Conservation (phyloP, 2,329 filamentous ascomycete genomes). For the Chrysoporthe austroafricana region DNA sequence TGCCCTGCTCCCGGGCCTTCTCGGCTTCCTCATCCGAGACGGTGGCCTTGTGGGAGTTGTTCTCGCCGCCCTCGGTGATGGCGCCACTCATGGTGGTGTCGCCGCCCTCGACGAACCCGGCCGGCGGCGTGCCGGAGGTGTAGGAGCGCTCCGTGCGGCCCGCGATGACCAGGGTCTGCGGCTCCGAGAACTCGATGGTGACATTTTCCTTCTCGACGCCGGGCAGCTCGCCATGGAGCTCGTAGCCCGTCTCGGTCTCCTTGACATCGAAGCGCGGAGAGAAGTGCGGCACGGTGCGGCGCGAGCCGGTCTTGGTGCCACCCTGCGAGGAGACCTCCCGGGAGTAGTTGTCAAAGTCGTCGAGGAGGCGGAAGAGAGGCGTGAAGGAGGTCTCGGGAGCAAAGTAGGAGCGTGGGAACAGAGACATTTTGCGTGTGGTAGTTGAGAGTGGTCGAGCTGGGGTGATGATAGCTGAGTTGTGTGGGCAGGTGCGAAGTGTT, state of each 20-base stretch:
- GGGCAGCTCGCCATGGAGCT: conserved; percentile 80
- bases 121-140: conserved; percentile 57
- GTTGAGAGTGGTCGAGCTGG: conserved; percentile 36
- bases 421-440: conserved; percentile 55
- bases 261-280: conserved; percentile 78
- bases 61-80: conserved; percentile 45
- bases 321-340: conserved; percentile 39
- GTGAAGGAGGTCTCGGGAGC: conserved; percentile 54
- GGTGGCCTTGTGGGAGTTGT: conserved; percentile 58
- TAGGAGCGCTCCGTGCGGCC: conserved; percentile 70
- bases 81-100: conserved; percentile 39
- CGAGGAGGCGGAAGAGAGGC: conserved; percentile 66
- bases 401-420: conserved; percentile 61
- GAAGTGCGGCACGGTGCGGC: conserved; percentile 57
- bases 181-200: conserved; percentile 77
- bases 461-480: conserved; percentile 20
- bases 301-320: conserved; percentile 32
- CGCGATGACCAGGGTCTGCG: conserved; percentile 71
- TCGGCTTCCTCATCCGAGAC: conserved; percentile 64
- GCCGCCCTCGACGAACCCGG: conserved; percentile 51
- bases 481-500: conserved; percentile 23
- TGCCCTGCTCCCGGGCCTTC: conserved; percentile 40
- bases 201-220: conserved; percentile 76
- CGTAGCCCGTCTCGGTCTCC: conserved; percentile 69
- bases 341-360: conserved; percentile 64